A percentile compares a stretch with the other conserved stretches of the same genome.
These are phyloP conservation scores for Epichloe glyceriae DNA, from an alignment of 2,329 filamentous ascomycete genomes.

Conservation along the genomic window DNA sequence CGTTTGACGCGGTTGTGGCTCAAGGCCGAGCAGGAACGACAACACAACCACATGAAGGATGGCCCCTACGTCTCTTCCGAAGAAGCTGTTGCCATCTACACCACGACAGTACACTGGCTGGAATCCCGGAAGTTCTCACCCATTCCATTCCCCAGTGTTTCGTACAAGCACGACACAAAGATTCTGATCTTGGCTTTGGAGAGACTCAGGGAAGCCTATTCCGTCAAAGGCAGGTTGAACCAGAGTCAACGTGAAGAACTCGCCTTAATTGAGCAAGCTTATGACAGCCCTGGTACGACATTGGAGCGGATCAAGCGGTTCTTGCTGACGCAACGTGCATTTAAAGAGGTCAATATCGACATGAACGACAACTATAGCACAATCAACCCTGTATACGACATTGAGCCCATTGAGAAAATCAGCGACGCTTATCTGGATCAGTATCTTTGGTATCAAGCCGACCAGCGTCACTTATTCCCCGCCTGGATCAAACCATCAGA, in stretches of 20 bases:
- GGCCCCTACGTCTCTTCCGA: constrained; percentile 97
- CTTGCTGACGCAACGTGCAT: constrained; percentile 88
- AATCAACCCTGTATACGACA: constrained; percentile 97
- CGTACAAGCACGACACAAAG: constrained; percentile 99
- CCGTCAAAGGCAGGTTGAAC: constrained; percentile 90
- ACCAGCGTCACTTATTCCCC: constrained; percentile 92
- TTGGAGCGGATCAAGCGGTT: constrained; percentile 95
- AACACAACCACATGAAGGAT: constrained; percentile 99
- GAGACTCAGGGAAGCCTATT: constrained; percentile 87
- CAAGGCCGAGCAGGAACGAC: constrained; percentile 94
- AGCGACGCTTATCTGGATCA: constrained; percentile 97
- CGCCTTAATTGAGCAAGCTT: constrained; percentile 93
- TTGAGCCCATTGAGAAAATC: constrained; percentile 98
- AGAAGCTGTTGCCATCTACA: constrained; percentile 97
- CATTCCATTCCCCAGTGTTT: constrained; percentile 96
- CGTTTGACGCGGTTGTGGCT: constrained; percentile 91
- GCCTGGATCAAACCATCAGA: constrained; percentile 99
- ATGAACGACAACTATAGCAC: constrained; percentile 99
- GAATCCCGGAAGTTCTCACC: constrained; percentile 97
- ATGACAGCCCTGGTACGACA: constrained; percentile 93
- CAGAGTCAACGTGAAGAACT: constrained; percentile 96
- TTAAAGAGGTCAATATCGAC: constrained; percentile 98
- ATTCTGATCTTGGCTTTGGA: constrained; percentile 93
- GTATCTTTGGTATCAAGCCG: constrained; percentile 98
- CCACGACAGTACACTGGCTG: constrained; percentile 95